Base-by-base conservation (phyloP, 345 rosid genomes). In the Excoecaria cochinchinensis region DNA sequence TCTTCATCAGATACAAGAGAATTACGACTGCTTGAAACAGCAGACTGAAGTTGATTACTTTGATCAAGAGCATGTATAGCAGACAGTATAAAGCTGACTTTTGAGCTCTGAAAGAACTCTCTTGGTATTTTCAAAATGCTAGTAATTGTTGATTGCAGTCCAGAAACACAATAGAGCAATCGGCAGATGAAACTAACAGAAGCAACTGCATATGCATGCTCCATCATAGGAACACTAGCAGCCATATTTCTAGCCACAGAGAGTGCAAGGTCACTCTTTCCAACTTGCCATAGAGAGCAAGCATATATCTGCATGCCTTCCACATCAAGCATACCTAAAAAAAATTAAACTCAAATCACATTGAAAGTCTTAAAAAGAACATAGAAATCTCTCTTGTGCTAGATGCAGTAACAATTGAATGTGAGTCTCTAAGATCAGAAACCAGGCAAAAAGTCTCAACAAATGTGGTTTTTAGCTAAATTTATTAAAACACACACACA, bases 291-390 rank as follows among this genome's bases (percentile, higher is more conserved):
- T 69, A 95, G 76, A 76, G 93, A 90, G 78, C 88, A 78, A 73
- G 97, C 96, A 86, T 93, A 90, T 77, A 93, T 79, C 80, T 93
- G 97, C 83, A 93, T 83, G 46, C 88, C 87, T 87, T 87, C 88
- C 0, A 80, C 84, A 73, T 90, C 93, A 73, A 92, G 96, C 85
- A 85, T 76, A 79, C 97, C 94, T 94, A 73, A 36, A 83, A 78
- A 31, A 39, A 46, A 70, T 72, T 40, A 67, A 67, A 67, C 16
- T 50, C 21, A 65, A 72, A 74, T 31, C 48, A 73, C 16, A 51
- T 58, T 13, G 74, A 46, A 77, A 31, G 58, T 63, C 46, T 52
- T 48, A 67, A 9, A 75, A 68, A 64, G 36, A 68, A 66, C 51
- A 21, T 5, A 22, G 50, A 51, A 16, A 60, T 69, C 14, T 38